Percentiles rank a stretch among this genome's conserved stretches.
phyloP scores from a whole-genome alignment of 1,139 yeast genomes.

The Sugiyamaella sp. region DNA sequence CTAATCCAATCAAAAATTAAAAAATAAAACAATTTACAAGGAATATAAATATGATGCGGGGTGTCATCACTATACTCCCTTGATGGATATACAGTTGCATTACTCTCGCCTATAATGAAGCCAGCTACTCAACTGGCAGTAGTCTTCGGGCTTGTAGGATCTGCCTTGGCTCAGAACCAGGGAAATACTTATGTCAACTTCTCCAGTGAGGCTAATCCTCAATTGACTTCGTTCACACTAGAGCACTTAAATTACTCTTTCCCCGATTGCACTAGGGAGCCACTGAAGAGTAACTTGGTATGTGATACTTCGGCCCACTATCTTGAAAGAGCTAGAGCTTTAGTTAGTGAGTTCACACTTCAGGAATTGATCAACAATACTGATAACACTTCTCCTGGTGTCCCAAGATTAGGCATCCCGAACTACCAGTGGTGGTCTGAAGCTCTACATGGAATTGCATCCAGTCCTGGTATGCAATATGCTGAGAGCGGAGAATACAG shows the following conservation, averaged over 20 bases:
- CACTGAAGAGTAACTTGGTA: constrained; percentile 22
- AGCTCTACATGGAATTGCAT: constrained; percentile 57
- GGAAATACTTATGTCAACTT: constrained; percentile 16
- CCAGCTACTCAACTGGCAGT: constrained; percentile 4
- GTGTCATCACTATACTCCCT: no score
- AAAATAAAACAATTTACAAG: no score
- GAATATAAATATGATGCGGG: neutral
- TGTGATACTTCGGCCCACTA: constrained; percentile 21
- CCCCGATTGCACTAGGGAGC: constrained; percentile 26
- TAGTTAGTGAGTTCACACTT: constrained; percentile 56
- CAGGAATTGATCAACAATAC: constrained; percentile 60
- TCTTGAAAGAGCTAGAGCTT: constrained; percentile 51
- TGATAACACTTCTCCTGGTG: constrained; percentile 57
- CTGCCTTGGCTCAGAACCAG: constrained; percentile 18
- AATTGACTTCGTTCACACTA: constrained; percentile 11
- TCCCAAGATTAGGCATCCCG: constrained; percentile 58
- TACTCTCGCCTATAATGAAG: no score
- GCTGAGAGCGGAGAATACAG: constrained; percentile 20
- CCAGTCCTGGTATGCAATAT: constrained; percentile 51
- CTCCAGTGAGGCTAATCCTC: constrained; percentile 8
- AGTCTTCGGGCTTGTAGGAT: constrained; percentile 6
- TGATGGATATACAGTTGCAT: no score
- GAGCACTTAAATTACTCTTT: constrained; percentile 16
- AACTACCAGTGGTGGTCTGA: constrained; percentile 55
- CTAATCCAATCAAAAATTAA: no score